Evolutionary conservation across 768 basidiomycete species (phyloP).

Genomic region (Coprinopsis strossmayeri): DNA sequence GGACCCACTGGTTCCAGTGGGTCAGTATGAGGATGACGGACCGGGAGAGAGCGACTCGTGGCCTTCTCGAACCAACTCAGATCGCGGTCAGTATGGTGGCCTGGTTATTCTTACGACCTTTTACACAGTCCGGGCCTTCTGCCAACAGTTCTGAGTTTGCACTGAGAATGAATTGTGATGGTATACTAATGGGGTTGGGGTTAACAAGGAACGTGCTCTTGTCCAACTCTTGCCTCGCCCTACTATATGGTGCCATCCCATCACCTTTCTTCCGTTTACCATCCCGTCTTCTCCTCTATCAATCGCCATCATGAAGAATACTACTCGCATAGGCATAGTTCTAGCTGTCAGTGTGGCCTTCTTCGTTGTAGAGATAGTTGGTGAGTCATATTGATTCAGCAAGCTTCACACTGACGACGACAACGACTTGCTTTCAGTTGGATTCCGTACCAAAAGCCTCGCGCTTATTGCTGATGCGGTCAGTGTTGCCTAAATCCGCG

Average conservation of each 20-base stretch:
- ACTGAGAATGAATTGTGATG: too few species aligned
- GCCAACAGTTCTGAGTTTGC: too few species aligned
- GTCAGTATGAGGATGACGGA: neutral
- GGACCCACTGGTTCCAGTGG: too few species aligned
- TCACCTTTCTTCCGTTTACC: too few species aligned
- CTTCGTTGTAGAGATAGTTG: slow-evolving; percentile 43
- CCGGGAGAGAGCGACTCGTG: neutral
- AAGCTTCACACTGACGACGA: neutral
- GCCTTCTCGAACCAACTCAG: neutral
- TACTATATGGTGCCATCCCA: too few species aligned
- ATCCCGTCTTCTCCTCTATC: too few species aligned
- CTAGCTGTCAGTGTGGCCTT: slow-evolving; percentile 40
- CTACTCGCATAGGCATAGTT: slow-evolving; percentile 39
- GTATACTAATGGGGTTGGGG: too few species aligned
- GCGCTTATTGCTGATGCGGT: slow-evolving; percentile 54
- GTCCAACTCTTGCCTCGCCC: too few species aligned
- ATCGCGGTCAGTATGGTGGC: too few species aligned
- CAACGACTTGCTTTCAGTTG: slow-evolving; percentile 27
- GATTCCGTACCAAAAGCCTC: slow-evolving; percentile 47
- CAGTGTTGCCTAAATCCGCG: slow-evolving; percentile 17
- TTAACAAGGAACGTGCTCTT: too few species aligned
- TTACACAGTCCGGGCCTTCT: too few species aligned
- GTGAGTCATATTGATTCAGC: slow-evolving; percentile 20
- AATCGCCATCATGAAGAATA: slow-evolving; percentile 33
- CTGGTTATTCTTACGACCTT: too few species aligned